Percentiles rank a stretch among this genome's conserved stretches.
phyloP scores from a whole-genome alignment of 192 early-diverging fungal genomes.

The Spizellomyces sp. region DNA sequence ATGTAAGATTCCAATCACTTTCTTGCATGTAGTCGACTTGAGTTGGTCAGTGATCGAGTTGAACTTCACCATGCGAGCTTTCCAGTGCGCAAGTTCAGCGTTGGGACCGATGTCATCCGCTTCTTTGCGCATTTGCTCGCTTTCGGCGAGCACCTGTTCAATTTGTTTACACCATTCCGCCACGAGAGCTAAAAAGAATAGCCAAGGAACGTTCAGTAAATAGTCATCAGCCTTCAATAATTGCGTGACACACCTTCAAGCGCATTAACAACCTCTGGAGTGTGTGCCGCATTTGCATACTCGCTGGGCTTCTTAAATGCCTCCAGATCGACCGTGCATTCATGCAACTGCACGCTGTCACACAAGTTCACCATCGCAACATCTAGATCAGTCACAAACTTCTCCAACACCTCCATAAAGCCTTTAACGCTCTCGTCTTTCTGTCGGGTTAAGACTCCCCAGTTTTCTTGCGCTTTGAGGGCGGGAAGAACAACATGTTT shows the following conservation, averaged over 20 bases:
- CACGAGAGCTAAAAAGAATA: conserved; percentile 49
- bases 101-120: conserved; percentile 72
- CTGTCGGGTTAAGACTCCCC: conserved; percentile 55
- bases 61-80: conserved; percentile 71
- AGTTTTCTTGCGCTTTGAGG: conserved; percentile 61
- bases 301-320: conserved; percentile 60
- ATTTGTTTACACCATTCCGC: conserved; percentile 71
- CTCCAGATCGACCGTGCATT: conserved; percentile 56
- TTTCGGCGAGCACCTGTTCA: conserved; percentile 66
- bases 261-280: conserved; percentile 56
- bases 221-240: background rate
- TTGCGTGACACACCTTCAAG: conserved; percentile 48
- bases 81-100: conserved; percentile 71
- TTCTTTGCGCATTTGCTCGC: conserved; percentile 70
- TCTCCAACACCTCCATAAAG: conserved; percentile 61
- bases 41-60: conserved; percentile 70
- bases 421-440: conserved; percentile 52
- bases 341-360: conserved; percentile 61
- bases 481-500: conserved; percentile 65
- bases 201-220: background rate
- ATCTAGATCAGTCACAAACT: conserved; percentile 62
- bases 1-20: conserved; percentile 68
- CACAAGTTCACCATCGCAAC: conserved; percentile 69
- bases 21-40: conserved; percentile 59
- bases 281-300: conserved; percentile 58